Evolutionary conservation across 1,139 yeast species (phyloP).

Genomic region (Suhomyces yuchorum): DNA sequence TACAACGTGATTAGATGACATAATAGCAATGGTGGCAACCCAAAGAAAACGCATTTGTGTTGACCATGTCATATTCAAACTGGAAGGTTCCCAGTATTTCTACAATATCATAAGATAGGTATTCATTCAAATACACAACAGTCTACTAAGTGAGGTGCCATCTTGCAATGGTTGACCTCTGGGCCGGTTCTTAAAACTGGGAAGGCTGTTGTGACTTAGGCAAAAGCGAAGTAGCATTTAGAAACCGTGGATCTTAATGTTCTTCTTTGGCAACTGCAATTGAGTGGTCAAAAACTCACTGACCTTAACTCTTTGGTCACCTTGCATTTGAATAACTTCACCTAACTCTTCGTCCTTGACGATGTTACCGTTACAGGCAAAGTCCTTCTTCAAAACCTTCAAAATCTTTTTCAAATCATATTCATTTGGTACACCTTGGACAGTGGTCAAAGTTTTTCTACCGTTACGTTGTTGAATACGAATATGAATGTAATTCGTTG

Average conservation of each 20-base stretch:
- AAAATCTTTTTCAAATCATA: constrained; percentile 93
- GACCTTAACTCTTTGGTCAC: constrained; percentile 97
- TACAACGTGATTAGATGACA: no score
- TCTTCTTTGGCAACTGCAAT: constrained; percentile 90
- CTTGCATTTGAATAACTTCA: constrained; percentile 96
- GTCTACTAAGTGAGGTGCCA: neutral
- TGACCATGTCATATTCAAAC: no score
- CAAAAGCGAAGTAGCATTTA: constrained; percentile 32
- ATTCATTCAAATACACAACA: constrained; percentile 5
- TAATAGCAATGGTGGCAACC: no score
- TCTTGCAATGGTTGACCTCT: neutral
- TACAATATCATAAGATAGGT: neutral
- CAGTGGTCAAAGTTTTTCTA: constrained; percentile 97
- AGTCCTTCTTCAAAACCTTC: constrained; percentile 93
- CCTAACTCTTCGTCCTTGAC: constrained; percentile 97
- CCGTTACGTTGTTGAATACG: constrained; percentile 99
- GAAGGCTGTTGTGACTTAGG: neutral
- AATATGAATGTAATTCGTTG: constrained; percentile 93
- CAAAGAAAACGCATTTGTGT: no score
- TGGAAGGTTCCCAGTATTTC: no score
- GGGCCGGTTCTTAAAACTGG: constrained; percentile 1
- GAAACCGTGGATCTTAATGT: constrained; percentile 97
- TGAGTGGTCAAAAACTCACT: constrained; percentile 89
- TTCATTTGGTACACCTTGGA: constrained; percentile 95
- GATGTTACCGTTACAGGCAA: constrained; percentile 98